Base-by-base conservation (phyloP, 139 green algal species). In the Asterochloris erici region DNA sequence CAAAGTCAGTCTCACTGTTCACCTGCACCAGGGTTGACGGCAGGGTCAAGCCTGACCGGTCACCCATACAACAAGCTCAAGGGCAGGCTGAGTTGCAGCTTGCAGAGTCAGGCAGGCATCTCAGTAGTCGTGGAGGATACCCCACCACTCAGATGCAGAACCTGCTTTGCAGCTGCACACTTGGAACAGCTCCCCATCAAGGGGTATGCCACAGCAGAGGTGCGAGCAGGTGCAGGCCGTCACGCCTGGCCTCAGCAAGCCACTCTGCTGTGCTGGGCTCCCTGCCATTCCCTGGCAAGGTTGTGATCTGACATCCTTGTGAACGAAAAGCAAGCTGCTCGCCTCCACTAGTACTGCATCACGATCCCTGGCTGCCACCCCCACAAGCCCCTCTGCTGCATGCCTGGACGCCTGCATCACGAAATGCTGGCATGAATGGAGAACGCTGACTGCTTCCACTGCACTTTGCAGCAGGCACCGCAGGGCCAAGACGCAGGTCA, bases 1-100 rank as follows among this genome's bases (percentile, higher is more conserved):
- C 96, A 86, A 99, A 99, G 81, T 99, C 96, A 21, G 96, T 99
- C 83, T 99, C 96, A 77, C 92, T 95, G 86, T 99, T 99, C 68
- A 99, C 86, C 90, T 98, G 92, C 29, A 95, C 26, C 84, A 54
- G 12, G 76, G 75, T 54, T 61, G 47, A 75, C 38, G 70, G 12
- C 15, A 14, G 16, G 15, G 16, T 70, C 14, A 2, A 54, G 4
- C 38, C 38, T 54, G 4, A 54, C 38, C 38, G 38, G 38, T 54
- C 38, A 54, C 38, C 38, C 38, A 54, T 54, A 54, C 38, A 54
- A 6, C 38, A 54, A 54, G 38, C 38, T 54, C 38, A 54, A n/a
- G 38, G 38, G 38, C 38, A 10, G 38, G 6, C 38, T 10, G 12
- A 69, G 15, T 4, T 29, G 9, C 10, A 63, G 60, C 15, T 27